A percentile compares a stretch with the other conserved stretches of the same genome.
Conservation (phyloP, 257 asterid genomes). For the Plantago ovata region DNA sequence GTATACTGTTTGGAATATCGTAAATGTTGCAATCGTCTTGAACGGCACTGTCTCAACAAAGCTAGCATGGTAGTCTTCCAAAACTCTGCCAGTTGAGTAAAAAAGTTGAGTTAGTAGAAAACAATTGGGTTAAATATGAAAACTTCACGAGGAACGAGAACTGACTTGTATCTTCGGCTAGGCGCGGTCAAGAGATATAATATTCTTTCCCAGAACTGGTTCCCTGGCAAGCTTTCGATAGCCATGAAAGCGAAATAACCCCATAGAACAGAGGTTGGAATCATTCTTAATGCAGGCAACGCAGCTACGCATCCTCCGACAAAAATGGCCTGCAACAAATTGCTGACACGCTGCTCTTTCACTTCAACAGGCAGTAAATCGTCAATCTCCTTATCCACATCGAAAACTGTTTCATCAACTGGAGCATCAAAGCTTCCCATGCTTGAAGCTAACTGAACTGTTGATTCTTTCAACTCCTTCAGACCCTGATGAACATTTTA, state of each 20-base stretch:
- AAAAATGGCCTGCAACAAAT: constrained; percentile 69
- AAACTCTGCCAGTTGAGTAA: constrained; percentile 41
- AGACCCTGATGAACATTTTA: constrained; percentile 48
- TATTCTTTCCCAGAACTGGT: constrained; percentile 90
- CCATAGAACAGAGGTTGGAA: constrained; percentile 92
- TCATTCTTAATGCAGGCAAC: constrained; percentile 81
- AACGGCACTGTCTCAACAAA: constrained; percentile 88
- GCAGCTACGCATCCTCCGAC: constrained; percentile 88
- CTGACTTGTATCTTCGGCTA: constrained; percentile 73
- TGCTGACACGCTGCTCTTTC: constrained; percentile 86
- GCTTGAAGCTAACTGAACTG: constrained; percentile 73
- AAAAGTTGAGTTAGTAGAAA: neutral
- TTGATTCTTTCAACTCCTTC: constrained; percentile 79
- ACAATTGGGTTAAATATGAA: neutral
- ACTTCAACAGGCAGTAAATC: constrained; percentile 81
- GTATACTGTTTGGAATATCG: constrained; percentile 61
- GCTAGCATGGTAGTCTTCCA: constrained; percentile 77
- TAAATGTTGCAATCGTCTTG: constrained; percentile 66
- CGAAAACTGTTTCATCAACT: constrained; percentile 71
- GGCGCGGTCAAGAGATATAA: constrained; percentile 78
- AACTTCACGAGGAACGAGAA: neutral
- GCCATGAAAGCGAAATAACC: constrained; percentile 96
- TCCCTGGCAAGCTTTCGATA: constrained; percentile 82
- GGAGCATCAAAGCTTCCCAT: constrained; percentile 74
- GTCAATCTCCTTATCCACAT: constrained; percentile 79